Base-by-base conservation (phyloP, 345 rosid species). In the Excoecaria cochinchinensis region DNA sequence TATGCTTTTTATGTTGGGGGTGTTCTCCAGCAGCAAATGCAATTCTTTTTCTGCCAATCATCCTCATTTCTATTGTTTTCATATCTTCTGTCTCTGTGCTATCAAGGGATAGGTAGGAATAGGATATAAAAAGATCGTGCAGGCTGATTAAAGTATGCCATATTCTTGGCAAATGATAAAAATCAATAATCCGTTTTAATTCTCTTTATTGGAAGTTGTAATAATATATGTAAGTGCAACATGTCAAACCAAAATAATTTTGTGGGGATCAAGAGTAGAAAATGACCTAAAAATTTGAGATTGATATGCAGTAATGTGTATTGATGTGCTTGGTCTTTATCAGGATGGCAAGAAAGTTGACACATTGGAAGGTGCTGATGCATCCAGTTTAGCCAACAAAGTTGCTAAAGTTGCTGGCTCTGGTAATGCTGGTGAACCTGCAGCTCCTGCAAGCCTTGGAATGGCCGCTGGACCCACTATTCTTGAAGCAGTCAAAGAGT, bases 381-480 rank as follows among this genome's bases (percentile, higher is more conserved):
- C 99, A 39, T 90, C 99, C 55, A 83, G 91, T 79, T 87, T 96
- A 84, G 97, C 98, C n/a, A 93, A 90, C 84, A 96, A 92, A 82
- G 92, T 96, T 56, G 87, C 95, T 48, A 90, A 87, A 85, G 80
- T 92, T 64, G 88, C 91, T 1, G 95, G 95, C 21, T 84, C 87
- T 11, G 84, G 82, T 70, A 87, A 85, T 39, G 80, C 91, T 67
- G 85, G 84, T 39, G 93, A 88, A 73, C 89, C 99, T 82, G 97
- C 99, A 13, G 94, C 97, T 77, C 99, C 98, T 71, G 97, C 99
- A 70, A 96, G 99, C 87, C 90, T 93, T 67, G 99, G 97, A 24
- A 80, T 96, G 89, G 98, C 98, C 80, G 98, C 98, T 51, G 99
- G 95, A 19, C 87, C 97, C 22, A 79, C 82, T 47, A 67, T 93